Evolutionary conservation across 2,329 filamentous ascomycete species (phyloP), one percentile per base, ranked within the genome.

Genomic region (Colletotrichum endophyticum): DNA sequence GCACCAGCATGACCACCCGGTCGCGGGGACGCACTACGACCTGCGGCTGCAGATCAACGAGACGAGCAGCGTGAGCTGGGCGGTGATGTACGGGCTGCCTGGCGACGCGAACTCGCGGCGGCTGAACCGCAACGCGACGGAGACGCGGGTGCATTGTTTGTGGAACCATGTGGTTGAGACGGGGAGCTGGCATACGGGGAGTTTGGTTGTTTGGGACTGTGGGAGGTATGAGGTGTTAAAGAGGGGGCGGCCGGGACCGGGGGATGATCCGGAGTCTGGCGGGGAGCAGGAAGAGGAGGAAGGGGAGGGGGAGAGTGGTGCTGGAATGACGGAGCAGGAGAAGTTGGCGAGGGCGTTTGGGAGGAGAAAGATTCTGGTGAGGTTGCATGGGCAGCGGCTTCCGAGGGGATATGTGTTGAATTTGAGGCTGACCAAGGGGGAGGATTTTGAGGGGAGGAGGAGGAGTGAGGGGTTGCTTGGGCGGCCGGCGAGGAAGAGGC

Each of bases 1-100:
- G 49, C 93, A 95, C 82, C 93, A 95, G 81, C 93, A 95, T 81
- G 93, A 94, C 80, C 93, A 95, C 81, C 94, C 93, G 2, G 82
- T 94, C 59, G 92, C 93, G 12, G 93, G 93, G 28, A 88, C 89
- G 2, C 92, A 94, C 81, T 94, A 95, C 85, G 94, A 95, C 82
- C 86, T 95, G 25, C 88, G 93, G 4, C 85, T 95, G 22, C 93
- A 95, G 82, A 93, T 95, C 81, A 95, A 93, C 34, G 87, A 89
- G 73, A 89, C 90, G 1, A 94, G 93, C 80, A 93, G 92, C 30
- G 89, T 91, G 13, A 93, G 91, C 75, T 95, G 88, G 88, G 91
- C 91, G 1, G 87, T 93, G 78, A 92, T 92, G 91, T 93, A 92
- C 80, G 91, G 91, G 2, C 81, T 91, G 22, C 91, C 91, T 0